Percentiles rank a stretch among this genome's conserved stretches.
phyloP scores from a whole-genome alignment of 495 filamentous ascomycete genomes.

The Saxophila tyrrhenica region DNA sequence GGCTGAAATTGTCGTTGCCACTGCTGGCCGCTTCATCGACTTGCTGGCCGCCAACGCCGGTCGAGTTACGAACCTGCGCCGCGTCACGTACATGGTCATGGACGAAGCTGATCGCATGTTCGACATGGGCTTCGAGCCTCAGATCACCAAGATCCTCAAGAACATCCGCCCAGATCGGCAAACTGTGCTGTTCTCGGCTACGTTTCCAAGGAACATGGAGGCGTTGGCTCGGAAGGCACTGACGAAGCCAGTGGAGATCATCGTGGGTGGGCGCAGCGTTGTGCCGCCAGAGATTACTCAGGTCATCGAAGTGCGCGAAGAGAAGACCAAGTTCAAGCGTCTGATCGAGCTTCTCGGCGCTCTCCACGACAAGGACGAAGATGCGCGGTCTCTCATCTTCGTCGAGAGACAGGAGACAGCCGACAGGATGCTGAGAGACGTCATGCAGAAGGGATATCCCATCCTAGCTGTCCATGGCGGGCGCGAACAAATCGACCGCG shows the following conservation, averaged over 20 bases:
- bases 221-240: conserved; percentile 78
- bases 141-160: conserved; percentile 90
- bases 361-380: conserved; percentile 64
- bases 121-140: conserved; percentile 98
- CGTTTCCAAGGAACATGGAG: conserved; percentile 91
- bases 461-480: conserved; percentile 95
- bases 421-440: conserved; percentile 67
- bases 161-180: conserved; percentile 87
- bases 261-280: conserved; percentile 80
- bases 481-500: conserved; percentile 90
- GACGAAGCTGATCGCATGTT: conserved; percentile 99
- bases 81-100: conserved; percentile 85
- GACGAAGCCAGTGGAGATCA: conserved; percentile 78
- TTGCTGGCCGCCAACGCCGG: conserved; percentile 84
- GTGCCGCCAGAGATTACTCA: conserved; percentile 94
- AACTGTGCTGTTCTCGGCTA: conserved; percentile 91
- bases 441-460: conserved; percentile 82
- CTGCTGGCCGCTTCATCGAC: conserved; percentile 95
- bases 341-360: conserved; percentile 79
- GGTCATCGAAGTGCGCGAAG: conserved; percentile 75
- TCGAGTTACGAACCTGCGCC: conserved; percentile 76
- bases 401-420: conserved; percentile 93
- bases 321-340: conserved; percentile 74
- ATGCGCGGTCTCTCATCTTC: conserved; percentile 81
- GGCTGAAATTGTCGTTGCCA: conserved; percentile 89